A percentile compares a stretch with the other conserved stretches of the same genome.
These are phyloP conservation scores for Amaranthus hypochondriacus DNA, from an alignment of 148 eudicot species.

Conservation along the genomic window DNA sequence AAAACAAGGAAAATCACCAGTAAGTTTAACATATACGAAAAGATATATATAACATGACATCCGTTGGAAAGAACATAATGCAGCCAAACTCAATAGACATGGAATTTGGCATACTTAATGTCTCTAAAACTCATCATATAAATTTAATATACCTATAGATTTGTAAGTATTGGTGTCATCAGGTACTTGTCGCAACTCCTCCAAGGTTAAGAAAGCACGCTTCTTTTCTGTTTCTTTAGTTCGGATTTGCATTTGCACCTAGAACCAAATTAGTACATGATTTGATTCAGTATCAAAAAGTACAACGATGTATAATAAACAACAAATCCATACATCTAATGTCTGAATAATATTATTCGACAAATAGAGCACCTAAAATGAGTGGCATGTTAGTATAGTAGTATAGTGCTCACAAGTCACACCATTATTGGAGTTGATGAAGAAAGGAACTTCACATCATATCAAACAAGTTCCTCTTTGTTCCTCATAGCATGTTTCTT, in stretches of 20 bases:
- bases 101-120: neutral
- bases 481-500: neutral
- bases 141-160: conserved; percentile 57
- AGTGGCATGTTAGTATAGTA: neutral
- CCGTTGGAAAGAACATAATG: neutral
- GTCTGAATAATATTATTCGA: neutral
- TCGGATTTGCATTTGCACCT: conserved; percentile 81
- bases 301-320: neutral
- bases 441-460: neutral
- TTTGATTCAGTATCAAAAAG: conserved; percentile 9
- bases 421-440: neutral
- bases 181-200: conserved; percentile 77
- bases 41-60: neutral
- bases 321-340: neutral
- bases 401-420: neutral
- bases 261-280: conserved; percentile 5
- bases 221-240: conserved; percentile 90
- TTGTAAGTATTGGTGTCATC: conserved; percentile 93
- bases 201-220: conserved; percentile 89
- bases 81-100: neutral
- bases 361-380: neutral
- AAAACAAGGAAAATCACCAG: conserved; percentile 28
- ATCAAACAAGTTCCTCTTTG: neutral
- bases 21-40: conserved; percentile 6
- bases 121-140: neutral